phyloP scores from a whole-genome alignment of 768 basidiomycete genomes.

The Lactarius akahatsu region DNA sequence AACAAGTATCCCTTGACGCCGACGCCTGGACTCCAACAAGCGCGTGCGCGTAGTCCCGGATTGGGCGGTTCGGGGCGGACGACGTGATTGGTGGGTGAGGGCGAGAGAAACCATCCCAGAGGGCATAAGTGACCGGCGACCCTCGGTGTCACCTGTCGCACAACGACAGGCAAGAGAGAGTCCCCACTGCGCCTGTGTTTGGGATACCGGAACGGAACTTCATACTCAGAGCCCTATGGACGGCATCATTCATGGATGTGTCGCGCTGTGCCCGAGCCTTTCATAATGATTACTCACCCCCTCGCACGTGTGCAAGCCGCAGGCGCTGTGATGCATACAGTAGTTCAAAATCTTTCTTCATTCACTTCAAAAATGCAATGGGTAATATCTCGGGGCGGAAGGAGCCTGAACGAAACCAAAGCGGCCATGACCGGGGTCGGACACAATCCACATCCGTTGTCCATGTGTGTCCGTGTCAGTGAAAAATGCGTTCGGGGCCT shows the following conservation, averaged over 20 bases:
- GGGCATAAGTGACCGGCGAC: constrained; percentile 2
- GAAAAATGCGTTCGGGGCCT: neutral
- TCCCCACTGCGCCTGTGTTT: neutral
- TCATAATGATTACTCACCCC: neutral
- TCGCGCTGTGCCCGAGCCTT: neutral
- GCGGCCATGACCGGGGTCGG: neutral
- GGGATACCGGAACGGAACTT: neutral
- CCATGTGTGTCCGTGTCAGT: neutral
- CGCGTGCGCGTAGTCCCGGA: neutral
- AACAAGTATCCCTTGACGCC: neutral
- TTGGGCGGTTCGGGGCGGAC: neutral
- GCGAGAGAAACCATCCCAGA: neutral
- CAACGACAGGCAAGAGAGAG: neutral
- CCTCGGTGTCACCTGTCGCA: neutral
- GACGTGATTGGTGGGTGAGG: neutral
- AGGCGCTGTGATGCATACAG: neutral
- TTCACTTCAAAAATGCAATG: neutral
- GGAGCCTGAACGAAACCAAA: neutral
- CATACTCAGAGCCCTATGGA: neutral
- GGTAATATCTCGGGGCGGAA: neutral
- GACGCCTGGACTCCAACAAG: neutral
- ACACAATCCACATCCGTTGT: neutral
- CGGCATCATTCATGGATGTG: neutral
- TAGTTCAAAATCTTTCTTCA: neutral
- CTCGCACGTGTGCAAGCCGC: neutral